These are phyloP conservation scores for Aspergillus wentii DNA, from an alignment of 495 filamentous ascomycete species.

Conservation along the genomic window DNA sequence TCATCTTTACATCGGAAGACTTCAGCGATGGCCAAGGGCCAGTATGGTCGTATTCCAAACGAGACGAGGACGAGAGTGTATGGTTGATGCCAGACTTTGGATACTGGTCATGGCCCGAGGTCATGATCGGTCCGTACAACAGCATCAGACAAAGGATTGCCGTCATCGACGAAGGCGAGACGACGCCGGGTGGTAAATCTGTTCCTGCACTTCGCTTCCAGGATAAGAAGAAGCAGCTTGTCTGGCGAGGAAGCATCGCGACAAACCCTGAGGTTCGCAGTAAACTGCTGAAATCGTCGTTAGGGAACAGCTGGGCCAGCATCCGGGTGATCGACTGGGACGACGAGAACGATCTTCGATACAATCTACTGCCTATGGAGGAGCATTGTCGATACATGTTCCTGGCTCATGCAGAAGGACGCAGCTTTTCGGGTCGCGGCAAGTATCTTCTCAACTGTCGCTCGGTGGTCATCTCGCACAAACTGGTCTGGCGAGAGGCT, in stretches of 20 bases:
- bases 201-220: constrained; percentile 20
- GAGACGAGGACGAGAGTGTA: constrained; percentile 33
- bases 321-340: constrained; percentile 47
- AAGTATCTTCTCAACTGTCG: constrained; percentile 59
- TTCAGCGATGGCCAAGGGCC: constrained; percentile 25
- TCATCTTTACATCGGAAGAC: constrained; percentile 51
- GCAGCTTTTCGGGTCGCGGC: constrained; percentile 51
- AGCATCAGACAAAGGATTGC: constrained; percentile 42
- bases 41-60: constrained; percentile 51
- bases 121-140: constrained; percentile 53
- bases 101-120: constrained; percentile 69
- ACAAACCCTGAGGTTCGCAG: constrained; percentile 36
- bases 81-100: constrained; percentile 81
- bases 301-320: constrained; percentile 47
- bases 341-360: constrained; percentile 25
- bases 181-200: constrained; percentile 8
- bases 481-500: constrained; percentile 34
- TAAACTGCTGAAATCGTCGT: constrained; percentile 39
- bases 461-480: constrained; percentile 49
- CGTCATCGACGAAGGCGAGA: constrained; percentile 27
- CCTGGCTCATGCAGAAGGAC: constrained; percentile 54
- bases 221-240: constrained; percentile 57
- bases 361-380: constrained; percentile 41
- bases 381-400: constrained; percentile 61
- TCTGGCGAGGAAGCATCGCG: constrained; percentile 60